A percentile compares a stretch with the other conserved stretches of the same genome.
Conservation (phyloP, 805 yeast species). For the Blastobotrys mokoenaii region DNA sequence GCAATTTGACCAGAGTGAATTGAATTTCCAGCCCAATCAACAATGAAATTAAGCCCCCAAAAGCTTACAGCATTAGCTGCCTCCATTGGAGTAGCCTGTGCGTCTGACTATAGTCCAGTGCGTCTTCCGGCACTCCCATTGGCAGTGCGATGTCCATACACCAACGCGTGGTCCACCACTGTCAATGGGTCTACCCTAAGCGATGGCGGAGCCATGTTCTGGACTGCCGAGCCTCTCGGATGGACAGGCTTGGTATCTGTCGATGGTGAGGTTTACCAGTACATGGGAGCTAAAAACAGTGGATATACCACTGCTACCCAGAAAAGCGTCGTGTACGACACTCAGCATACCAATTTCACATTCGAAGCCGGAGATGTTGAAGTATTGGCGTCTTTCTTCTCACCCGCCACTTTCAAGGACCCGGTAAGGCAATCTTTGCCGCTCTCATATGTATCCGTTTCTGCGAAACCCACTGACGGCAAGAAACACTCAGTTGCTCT, state of each 20-base stretch:
- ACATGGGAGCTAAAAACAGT: background rate
- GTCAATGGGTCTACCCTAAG: background rate
- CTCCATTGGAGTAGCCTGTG: background rate
- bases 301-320: background rate
- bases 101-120: background rate
- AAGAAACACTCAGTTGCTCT: background rate
- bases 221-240: background rate
- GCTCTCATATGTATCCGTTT: background rate
- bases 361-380: background rate
- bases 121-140: conserved; percentile 1
- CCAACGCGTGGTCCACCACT: background rate
- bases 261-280: background rate
- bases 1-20: too few species aligned
- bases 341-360: background rate
- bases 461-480: background rate
- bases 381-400: background rate
- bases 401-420: background rate
- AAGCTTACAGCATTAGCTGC: too few species aligned
- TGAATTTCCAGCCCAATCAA: too few species aligned
- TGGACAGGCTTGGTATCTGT: background rate
- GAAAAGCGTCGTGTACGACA: background rate
- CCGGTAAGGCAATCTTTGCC: background rate
- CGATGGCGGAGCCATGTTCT: background rate
- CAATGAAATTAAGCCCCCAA: too few species aligned
- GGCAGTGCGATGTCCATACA: conserved; percentile 1